Evolutionary conservation across 129 eudicot genomes (phyloP).

Genomic region (Gnaphalium uliginosum): DNA sequence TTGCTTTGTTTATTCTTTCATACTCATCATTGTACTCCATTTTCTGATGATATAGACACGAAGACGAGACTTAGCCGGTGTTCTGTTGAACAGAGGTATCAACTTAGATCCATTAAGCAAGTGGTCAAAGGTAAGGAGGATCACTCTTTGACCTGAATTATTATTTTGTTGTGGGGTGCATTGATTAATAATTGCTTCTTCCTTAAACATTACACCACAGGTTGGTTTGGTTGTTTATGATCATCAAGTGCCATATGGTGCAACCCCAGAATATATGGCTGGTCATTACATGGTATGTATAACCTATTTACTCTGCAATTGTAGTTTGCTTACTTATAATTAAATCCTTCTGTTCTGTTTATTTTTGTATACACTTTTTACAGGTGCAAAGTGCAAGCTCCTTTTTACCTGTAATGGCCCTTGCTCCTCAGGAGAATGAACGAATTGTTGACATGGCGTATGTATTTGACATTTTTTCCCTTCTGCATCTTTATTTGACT

Average conservation of each 20-base stretch:
- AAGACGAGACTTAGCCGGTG: conserved; percentile 92
- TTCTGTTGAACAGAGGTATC: conserved; percentile 89
- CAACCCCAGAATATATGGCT: conserved; percentile 98
- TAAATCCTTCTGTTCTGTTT: neutral
- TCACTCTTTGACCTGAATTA: neutral
- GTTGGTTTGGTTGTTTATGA: conserved; percentile 94
- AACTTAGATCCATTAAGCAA: conserved; percentile 94
- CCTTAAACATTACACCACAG: conserved; percentile 36
- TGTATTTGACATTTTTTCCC: conserved; percentile 26
- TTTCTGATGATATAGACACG: conserved; percentile 57
- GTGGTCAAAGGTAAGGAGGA: conserved; percentile 86
- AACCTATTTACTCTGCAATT: neutral
- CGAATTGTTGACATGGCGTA: conserved; percentile 94
- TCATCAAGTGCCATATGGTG: conserved; percentile 98
- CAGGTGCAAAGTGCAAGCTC: conserved; percentile 98
- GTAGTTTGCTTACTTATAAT: neutral
- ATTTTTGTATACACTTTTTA: conserved; percentile 18
- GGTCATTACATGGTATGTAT: conserved; percentile 88
- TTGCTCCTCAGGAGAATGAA: conserved; percentile 94
- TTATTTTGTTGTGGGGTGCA: neutral
- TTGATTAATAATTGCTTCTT: neutral
- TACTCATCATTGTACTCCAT: conserved; percentile 1
- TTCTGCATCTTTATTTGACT: neutral
- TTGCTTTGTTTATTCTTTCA: neutral
- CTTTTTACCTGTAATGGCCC: conserved; percentile 94